Evolutionary conservation across 108 stramenopile species (phyloP), one percentile per base, ranked within the genome.

Genomic region (Cyclostephanos invisitatus): DNA sequence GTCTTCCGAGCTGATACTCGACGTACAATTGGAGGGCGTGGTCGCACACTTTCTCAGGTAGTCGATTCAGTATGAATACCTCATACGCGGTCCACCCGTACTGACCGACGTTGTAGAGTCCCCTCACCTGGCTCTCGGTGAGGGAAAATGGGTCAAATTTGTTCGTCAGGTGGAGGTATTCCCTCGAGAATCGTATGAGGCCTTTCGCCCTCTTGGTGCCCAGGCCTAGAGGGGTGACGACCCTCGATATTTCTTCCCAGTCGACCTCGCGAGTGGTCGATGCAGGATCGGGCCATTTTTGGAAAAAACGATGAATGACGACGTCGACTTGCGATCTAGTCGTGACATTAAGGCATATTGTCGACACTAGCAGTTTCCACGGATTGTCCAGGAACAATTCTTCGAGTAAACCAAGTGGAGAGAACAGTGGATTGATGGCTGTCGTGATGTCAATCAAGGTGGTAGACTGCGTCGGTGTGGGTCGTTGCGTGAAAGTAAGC

Each of bases 341-440:
- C 10, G 89, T 88, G n/a, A 81, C 67, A 69, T 90, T 88, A 9
- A 90, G 63, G 20, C 85, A 57, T 28, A 90, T 90, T 9, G 87
- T 85, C 7, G 80, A 84, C n/a, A 88, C 42, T 11, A 90, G 37
- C 1, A 90, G 61, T 54, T 74, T 74, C 87, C 84, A 90, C 10
- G 89, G 89, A 61, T 90, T 70, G 50, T 83, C 61, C 4, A 67
- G 47, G 59, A 87, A 87, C 18, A 90, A 66, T 64, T 90, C 89
- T 70, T 90, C 89, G 29, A 90, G 17, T 25, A 90, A 59, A 36
- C 89, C 89, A 25, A 90, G 79, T 15, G 87, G 89, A 36, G 85
- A 83, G 11, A 47, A 64, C 18, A 55, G 38, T 55, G 50, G 59
- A 67, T 62, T 66, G 3, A 80, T 68, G 5, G 60, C 49, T 6